Conservation (phyloP, 345 rosid genomes). For the Sisymbrium altissimum region DNA sequence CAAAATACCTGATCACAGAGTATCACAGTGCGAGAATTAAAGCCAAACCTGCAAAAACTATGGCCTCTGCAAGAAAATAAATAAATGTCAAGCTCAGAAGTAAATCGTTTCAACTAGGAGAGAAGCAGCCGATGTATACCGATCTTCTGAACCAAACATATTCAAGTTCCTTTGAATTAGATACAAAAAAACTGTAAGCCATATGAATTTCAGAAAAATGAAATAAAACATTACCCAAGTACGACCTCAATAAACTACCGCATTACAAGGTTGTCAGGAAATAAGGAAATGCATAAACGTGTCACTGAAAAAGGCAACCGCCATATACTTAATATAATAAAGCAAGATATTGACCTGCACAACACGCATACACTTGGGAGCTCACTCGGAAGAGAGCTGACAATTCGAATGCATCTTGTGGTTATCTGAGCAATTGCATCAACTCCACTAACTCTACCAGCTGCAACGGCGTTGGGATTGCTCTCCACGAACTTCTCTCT, state of each 20-base stretch:
- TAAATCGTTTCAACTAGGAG: background rate
- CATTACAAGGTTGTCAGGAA: background rate
- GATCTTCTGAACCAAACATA: constrained; percentile 16
- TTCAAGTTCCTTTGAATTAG: background rate
- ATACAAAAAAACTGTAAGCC: background rate
- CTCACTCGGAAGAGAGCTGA: constrained; percentile 54
- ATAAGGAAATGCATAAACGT: background rate
- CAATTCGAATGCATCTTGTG: constrained; percentile 82
- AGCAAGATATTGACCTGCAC: constrained; percentile 61
- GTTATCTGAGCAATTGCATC: constrained; percentile 89
- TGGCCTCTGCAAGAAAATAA: constrained; percentile 56
- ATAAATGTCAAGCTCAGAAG: constrained; percentile 2
- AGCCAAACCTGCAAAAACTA: constrained; percentile 60
- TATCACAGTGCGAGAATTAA: constrained; percentile 83
- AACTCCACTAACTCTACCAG: constrained; percentile 84
- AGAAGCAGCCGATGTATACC: background rate
- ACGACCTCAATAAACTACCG: background rate
- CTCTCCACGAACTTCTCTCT: constrained; percentile 67
- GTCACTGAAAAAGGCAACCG: background rate
- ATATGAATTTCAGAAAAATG: background rate
- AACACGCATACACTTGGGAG: constrained; percentile 74
- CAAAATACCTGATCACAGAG: constrained; percentile 83
- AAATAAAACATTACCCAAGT: background rate
- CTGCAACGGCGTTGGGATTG: constrained; percentile 82
- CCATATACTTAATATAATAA: background rate